These are phyloP conservation scores for Solanum infundibuliforme DNA, from an alignment of 257 asterid species.

Conservation along the genomic window DNA sequence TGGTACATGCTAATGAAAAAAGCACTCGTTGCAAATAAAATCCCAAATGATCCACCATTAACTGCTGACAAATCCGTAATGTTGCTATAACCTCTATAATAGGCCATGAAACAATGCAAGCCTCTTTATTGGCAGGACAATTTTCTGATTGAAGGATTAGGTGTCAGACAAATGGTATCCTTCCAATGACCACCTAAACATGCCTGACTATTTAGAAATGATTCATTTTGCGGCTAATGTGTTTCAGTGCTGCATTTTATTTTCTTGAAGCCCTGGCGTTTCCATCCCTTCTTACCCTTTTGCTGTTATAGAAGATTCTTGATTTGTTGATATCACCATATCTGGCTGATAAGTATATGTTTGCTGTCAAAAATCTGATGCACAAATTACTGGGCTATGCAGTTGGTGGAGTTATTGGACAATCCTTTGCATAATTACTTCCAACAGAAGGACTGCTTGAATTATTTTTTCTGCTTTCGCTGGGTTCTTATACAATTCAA, in stretches of 20 bases:
- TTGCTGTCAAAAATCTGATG: neutral
- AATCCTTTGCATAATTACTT: constrained; percentile 83
- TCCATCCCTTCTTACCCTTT: neutral
- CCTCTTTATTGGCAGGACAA: neutral
- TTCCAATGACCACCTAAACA: neutral
- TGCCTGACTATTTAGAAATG: neutral
- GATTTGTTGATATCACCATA: neutral
- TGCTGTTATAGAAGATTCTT: neutral
- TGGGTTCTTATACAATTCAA: constrained; percentile 97
- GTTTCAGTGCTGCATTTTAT: neutral
- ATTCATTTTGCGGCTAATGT: neutral
- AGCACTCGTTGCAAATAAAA: neutral
- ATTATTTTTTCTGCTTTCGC: constrained; percentile 96
- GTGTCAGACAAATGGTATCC: neutral
- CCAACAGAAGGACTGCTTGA: constrained; percentile 78
- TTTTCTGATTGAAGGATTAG: neutral
- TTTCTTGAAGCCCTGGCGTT: neutral
- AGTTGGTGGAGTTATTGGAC: constrained; percentile 92
- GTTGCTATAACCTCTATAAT: neutral
- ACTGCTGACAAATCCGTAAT: neutral
- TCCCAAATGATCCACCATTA: neutral
- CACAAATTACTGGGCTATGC: constrained; percentile 20
- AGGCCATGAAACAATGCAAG: neutral
- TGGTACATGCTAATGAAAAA: neutral
- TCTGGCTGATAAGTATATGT: neutral